phyloP scores from a whole-genome alignment of 169 alveolate genomes.

The Theileria annulata region DNA sequence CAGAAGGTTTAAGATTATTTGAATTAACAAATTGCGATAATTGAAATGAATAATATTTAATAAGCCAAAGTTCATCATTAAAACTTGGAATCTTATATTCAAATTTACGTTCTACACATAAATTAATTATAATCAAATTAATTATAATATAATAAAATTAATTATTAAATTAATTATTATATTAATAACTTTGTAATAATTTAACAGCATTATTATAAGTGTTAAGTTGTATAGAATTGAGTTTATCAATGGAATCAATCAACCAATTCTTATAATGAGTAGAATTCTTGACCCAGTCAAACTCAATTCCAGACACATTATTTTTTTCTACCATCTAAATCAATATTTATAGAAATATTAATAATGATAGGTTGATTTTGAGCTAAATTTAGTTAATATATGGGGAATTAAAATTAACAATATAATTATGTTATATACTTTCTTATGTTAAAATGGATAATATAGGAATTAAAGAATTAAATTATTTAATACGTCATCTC shows the following conservation, averaged over 20 bases:
- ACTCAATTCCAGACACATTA: neutral
- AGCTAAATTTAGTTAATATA: too few relatives aligned
- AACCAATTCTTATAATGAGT: slow-evolving; percentile 53
- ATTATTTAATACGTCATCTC: slow-evolving; percentile 18
- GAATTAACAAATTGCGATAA: slow-evolving; percentile 50
- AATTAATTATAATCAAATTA: neutral
- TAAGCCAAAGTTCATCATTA: slow-evolving; percentile 65
- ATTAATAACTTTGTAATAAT: slow-evolving; percentile 15
- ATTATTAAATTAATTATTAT: neutral
- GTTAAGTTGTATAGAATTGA: slow-evolving; percentile 16
- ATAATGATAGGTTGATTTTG: too few relatives aligned
- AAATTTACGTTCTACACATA: neutral
- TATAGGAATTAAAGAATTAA: slow-evolving; percentile 6
- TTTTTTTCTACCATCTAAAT: neutral
- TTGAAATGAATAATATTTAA: slow-evolving; percentile 57
- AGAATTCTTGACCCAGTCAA: slow-evolving; percentile 23
- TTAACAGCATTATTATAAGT: slow-evolving; percentile 28
- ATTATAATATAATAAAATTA: neutral
- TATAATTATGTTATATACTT: neutral
- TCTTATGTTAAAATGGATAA: neutral
- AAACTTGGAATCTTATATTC: slow-evolving; percentile 40
- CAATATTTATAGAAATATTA: too few relatives aligned
- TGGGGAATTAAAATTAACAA: neutral
- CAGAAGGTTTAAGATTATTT: slow-evolving; percentile 50
- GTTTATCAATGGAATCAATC: slow-evolving; percentile 15